Evolutionary conservation across 2,329 filamentous ascomycete species (phyloP).

Genomic region (Colletotrichum chlorophyti): DNA sequence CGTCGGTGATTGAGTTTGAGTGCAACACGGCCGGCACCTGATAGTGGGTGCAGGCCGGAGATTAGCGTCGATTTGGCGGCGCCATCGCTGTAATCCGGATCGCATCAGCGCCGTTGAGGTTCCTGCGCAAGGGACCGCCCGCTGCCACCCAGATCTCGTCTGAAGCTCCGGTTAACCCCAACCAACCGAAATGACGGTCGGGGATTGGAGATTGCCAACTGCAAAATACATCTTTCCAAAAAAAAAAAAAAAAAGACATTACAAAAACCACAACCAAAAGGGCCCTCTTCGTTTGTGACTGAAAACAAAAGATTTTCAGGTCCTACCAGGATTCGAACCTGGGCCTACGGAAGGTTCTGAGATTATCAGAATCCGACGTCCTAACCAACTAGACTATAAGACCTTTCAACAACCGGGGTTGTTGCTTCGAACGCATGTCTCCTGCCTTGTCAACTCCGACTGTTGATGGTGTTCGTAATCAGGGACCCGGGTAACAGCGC

Average conservation of each 20-base stretch:
- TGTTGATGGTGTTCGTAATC: too few relatives aligned
- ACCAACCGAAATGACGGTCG: neutral
- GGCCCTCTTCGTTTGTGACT: too few relatives aligned
- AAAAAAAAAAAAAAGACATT: neutral
- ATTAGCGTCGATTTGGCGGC: conserved; percentile 19
- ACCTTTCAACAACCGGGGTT: neutral
- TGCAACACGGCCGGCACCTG: neutral
- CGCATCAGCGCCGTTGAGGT: neutral
- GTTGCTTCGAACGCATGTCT: too few relatives aligned
- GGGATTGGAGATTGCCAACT: neutral
- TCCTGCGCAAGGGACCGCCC: neutral
- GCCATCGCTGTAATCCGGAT: conserved; percentile 2
- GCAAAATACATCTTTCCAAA: neutral
- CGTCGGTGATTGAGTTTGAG: neutral
- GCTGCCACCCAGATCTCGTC: neutral
- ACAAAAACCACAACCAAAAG: accelerated
- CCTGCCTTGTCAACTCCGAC: too few relatives aligned
- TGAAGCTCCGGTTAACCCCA: too few relatives aligned
- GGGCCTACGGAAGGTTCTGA: conserved; percentile 21
- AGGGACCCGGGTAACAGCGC: too few relatives aligned
- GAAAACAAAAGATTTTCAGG: neutral
- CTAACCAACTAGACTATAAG: conserved; percentile 27
- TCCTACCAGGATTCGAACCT: conserved; percentile 26
- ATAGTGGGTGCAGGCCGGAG: neutral
- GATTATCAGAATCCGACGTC: conserved; percentile 23